These are phyloP conservation scores for Craspedostauros australis DNA, from an alignment of 108 stramenopile genomes.

Conservation along the genomic window DNA sequence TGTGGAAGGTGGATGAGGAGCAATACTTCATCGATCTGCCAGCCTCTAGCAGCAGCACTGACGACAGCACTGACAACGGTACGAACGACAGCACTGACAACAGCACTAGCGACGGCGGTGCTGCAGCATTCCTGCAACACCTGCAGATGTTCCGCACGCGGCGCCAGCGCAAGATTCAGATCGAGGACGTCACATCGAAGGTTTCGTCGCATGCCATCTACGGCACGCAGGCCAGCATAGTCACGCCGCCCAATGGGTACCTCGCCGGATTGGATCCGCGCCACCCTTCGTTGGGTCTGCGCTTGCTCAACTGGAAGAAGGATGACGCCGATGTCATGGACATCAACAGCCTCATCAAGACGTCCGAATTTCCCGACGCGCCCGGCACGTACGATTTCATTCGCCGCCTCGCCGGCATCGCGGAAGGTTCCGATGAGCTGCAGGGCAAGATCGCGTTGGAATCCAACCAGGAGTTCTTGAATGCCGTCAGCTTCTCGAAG, in stretches of 20 bases:
- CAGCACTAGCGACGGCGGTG: slow-evolving; percentile 40
- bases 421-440: slow-evolving; percentile 82
- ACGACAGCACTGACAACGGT: slow-evolving; percentile 48
- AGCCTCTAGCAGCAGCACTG: slow-evolving; percentile 30
- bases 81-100: slow-evolving; percentile 52
- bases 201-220: slow-evolving; percentile 60
- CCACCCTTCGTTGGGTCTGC: slow-evolving; percentile 76
- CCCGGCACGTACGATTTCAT: slow-evolving; percentile 65
- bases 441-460: slow-evolving; percentile 79
- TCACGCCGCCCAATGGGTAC: slow-evolving; percentile 51
- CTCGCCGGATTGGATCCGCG: slow-evolving; percentile 73
- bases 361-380: slow-evolving; percentile 40
- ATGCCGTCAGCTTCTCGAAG: slow-evolving; percentile 88
- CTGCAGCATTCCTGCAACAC: slow-evolving; percentile 59
- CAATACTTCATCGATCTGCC: slow-evolving; percentile 78
- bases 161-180: slow-evolving; percentile 53
- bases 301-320: slow-evolving; percentile 48
- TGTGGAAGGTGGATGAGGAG: slow-evolving; percentile 64
- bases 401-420: slow-evolving; percentile 71
- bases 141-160: slow-evolving; percentile 64
- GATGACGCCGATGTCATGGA: slow-evolving; percentile 6
- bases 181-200: slow-evolving; percentile 39
- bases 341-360: slow-evolving; percentile 36
- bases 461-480: slow-evolving; percentile 88
- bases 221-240: slow-evolving; percentile 68